phyloP scores from a whole-genome alignment of 768 basidiomycete genomes.

The Termitomyces sp. region DNA sequence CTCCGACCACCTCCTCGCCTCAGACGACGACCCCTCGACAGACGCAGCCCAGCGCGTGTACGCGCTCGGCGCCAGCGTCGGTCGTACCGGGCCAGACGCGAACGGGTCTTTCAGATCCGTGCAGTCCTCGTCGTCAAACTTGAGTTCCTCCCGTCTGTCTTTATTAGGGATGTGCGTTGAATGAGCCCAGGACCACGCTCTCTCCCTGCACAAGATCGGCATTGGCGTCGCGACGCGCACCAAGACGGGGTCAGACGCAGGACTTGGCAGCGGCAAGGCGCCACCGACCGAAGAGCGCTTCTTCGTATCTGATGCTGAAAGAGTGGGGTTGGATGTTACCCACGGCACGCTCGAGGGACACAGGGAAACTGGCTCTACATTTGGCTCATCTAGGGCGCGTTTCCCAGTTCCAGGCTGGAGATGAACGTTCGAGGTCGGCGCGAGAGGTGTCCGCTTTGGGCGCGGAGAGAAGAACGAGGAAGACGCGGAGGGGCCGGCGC shows the following conservation, averaged over 20 bases:
- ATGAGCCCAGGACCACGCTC: not conserved
- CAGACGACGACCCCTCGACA: not conserved
- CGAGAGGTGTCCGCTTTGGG: slow-evolving; percentile 1
- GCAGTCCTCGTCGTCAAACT: not conserved
- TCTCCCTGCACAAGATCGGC: not conserved
- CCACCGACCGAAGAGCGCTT: not conserved
- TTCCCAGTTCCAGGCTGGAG: not conserved
- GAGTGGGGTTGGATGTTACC: not conserved
- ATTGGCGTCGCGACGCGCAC: not conserved
- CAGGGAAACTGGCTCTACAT: not conserved
- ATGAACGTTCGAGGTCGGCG: not conserved
- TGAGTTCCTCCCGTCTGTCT: no score
- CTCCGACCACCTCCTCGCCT: not conserved
- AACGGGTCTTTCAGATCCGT: not conserved
- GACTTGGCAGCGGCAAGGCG: not conserved
- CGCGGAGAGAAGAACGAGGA: slow-evolving; percentile 11
- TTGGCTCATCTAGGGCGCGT: not conserved
- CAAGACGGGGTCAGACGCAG: not conserved
- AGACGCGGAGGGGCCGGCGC: not conserved
- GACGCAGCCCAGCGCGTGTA: not conserved
- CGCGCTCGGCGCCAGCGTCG: not conserved
- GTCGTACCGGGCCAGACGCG: not conserved
- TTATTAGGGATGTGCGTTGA: not conserved
- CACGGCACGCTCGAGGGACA: not conserved
- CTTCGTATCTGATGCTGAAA: not conserved